Evolutionary conservation across 352 stramenopile species (phyloP).

Genomic region (Globisporangium echinulatum): DNA sequence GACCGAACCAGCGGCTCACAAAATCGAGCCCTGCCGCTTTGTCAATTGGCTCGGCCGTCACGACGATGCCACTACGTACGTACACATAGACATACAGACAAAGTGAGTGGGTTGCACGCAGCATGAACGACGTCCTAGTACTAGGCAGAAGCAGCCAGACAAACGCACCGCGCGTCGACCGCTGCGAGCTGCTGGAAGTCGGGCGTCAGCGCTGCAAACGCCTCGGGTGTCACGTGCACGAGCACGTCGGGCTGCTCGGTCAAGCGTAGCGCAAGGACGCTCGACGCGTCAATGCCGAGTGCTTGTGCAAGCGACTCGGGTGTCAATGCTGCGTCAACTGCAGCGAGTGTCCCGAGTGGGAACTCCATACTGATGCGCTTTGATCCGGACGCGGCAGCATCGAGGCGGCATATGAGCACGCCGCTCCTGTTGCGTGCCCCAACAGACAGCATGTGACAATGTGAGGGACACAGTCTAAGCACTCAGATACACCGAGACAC

Average conservation of each 20-base stretch:
- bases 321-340: conserved; percentile 4
- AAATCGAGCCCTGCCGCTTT: conserved; percentile 31
- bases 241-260: conserved; percentile 17
- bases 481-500: too few species aligned
- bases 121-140: not conserved
- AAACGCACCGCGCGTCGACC: conserved; percentile 18
- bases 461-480: too few species aligned
- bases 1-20: conserved; percentile 85
- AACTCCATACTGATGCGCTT: conserved; percentile 60
- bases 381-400: conserved; percentile 15
- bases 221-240: conserved; percentile 18
- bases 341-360: conserved; percentile 18
- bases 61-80: conserved; percentile 21
- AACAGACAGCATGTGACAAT: not conserved
- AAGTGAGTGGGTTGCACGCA: not conserved
- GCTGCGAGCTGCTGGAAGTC: conserved; percentile 22
- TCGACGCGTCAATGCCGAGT: conserved; percentile 10
- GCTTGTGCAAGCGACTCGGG: conserved; percentile 13
- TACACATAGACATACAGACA: not conserved
- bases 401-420: conserved; percentile 30
- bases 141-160: too few species aligned
- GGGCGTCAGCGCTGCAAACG: conserved; percentile 14
- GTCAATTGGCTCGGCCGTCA: conserved; percentile 20
- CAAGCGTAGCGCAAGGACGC: conserved; percentile 15
- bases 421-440: conserved; percentile 23